Evolutionary conservation across 75 land plant genomes (phyloP), one percentile per base, ranked within the genome.

Genomic region (Chamaecyparis obtusa): DNA sequence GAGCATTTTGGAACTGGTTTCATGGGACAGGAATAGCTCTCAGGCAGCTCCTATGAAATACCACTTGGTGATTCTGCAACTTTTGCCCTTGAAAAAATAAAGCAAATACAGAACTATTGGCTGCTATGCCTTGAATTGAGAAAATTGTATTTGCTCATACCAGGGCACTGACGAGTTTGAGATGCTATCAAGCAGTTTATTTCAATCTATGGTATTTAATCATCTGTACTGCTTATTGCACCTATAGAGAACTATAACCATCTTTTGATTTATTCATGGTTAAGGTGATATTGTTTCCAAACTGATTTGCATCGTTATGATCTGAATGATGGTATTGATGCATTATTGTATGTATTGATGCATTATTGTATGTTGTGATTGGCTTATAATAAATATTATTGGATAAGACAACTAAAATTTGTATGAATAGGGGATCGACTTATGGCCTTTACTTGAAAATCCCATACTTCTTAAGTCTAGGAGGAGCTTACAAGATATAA

Each of bases 161-260:
- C 30, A 81, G 32, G 83, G 33, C 49, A 81, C 32, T n/a, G 83
- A 81, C 49, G n/a, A n/a, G 27, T 24, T 81, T 81, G 46, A 44
- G 48, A 44, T 81, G 33, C n/a, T 24, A 81, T 41, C 46, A 78
- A 78, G 81, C 81, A 39, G 81, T 41, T 78, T 39, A 46, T 41
- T 19, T 39, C 11, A 81, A 14, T 3, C 49, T 81, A n/a, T 4
- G 27, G 24, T 16, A 35, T 78, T 78, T 39, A 16, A 81, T 81
- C 83, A 81, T 81, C n/a, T 81, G 83, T 81, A 81, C 49, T 81
- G 51, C 83, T 81, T 81, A 4, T 81, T 81, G 83, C 83, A 81
- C 24, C 83, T n/a, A n/a, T 81, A 44, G n/a, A 46, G 83, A 44
- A 46, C 32, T n/a, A 43, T 44, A 81, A 2, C 30, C 51, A n/a